Evolutionary conservation across 768 basidiomycete species (phyloP).

Genomic region (Peribolospora kevripleyi): DNA sequence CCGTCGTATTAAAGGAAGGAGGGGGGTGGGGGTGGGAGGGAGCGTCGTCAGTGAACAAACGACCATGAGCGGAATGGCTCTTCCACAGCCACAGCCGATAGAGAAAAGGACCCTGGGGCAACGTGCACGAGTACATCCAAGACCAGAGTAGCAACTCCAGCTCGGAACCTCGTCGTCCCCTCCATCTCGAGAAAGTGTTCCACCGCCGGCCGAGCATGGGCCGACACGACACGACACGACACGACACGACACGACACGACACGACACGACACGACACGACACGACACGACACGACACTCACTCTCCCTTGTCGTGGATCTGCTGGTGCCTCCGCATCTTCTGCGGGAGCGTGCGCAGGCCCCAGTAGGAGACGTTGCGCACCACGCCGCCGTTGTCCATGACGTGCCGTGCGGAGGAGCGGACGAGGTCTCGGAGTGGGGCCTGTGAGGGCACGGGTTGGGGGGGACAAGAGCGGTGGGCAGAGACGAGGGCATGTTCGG

Average conservation of each 20-base stretch:
- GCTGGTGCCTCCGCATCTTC: constrained; percentile 30
- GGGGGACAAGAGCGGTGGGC: background rate
- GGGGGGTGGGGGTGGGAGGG: background rate
- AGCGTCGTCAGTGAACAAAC: background rate
- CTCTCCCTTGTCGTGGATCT: constrained; percentile 43
- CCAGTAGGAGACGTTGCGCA: constrained; percentile 50
- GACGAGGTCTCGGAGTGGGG: constrained; percentile 50
- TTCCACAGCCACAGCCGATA: background rate
- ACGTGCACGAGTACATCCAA: constrained; percentile 2
- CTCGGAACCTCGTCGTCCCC: too few relatives aligned
- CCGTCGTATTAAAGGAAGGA: too few relatives aligned
- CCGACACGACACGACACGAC: background rate
- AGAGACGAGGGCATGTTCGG: background rate
- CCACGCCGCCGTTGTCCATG: constrained; percentile 52
- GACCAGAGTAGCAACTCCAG: background rate
- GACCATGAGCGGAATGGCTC: background rate
- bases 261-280: constrained; percentile 26
- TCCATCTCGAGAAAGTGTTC: too few relatives aligned
- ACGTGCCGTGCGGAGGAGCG: constrained; percentile 44
- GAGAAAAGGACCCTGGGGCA: background rate
- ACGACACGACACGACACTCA: constrained; percentile 24
- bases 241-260: constrained; percentile 26
- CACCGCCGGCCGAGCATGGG: too few relatives aligned
- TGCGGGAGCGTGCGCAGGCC: constrained; percentile 51
- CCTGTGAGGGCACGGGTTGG: constrained; percentile 22